These are phyloP conservation scores for Cupressus sempervirens DNA, from an alignment of 75 land plant species.

Conservation along the genomic window DNA sequence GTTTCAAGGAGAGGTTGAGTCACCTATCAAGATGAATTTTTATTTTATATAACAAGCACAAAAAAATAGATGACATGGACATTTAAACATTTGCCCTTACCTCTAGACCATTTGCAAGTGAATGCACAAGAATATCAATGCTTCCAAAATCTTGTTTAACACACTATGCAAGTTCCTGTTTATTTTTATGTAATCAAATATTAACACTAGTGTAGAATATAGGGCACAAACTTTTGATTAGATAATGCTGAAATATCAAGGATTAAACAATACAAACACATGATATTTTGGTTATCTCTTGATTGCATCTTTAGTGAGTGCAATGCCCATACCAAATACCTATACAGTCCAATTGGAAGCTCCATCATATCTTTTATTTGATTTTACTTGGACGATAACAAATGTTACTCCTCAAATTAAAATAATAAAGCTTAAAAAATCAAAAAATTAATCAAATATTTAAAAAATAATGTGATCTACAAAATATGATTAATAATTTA, in stretches of 20 bases:
- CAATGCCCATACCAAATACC: conserved; percentile 29
- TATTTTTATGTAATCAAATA: background rate
- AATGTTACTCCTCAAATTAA: background rate
- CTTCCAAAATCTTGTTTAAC: conserved; percentile 94
- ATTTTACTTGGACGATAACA: conserved; percentile 49
- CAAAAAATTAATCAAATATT: background rate
- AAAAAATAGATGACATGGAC: background rate
- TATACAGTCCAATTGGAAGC: conserved; percentile 85
- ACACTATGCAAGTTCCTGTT: conserved; percentile 85
- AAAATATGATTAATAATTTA: background rate
- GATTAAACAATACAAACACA: background rate
- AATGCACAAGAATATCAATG: conserved; percentile 96
- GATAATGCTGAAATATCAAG: background rate
- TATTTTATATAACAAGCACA: background rate
- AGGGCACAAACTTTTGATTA: background rate
- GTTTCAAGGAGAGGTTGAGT: conserved; percentile 90
- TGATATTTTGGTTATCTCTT: background rate
- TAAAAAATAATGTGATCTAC: background rate
- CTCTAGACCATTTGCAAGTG: conserved; percentile 98
- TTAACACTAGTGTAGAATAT: background rate
- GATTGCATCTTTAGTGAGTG: background rate
- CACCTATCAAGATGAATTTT: conserved; percentile 40
- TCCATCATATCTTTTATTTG: conserved; percentile 95
- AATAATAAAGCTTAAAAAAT: background rate
- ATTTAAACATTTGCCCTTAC: conserved; percentile 21